Evolutionary conservation across 139 green algal genomes (phyloP), one percentile per base, ranked within the genome.

Genomic region (Coccomyxa sp.): DNA sequence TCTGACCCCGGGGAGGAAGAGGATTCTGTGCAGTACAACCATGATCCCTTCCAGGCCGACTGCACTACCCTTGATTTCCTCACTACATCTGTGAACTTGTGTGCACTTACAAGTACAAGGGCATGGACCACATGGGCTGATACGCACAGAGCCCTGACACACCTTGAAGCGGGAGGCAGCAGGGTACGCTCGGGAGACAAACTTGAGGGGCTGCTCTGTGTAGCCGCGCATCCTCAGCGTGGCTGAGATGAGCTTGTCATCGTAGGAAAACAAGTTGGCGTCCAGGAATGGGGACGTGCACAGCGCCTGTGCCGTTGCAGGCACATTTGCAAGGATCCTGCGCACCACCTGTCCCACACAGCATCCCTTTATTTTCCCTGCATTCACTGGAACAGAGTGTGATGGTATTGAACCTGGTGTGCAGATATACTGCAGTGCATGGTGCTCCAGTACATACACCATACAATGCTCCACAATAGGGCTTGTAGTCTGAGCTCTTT

Each of bases 221-320:
- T 68, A 82, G 13, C 79, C 16, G 10, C 84, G 80, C 3, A 81
- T 80, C 16, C 80, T 45, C 21, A 83, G 38, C 7, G 68, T 25
- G 28, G 80, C 58, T 32, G n/a, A 58, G 3, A 85, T 77, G 17
- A 80, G 76, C 63, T 85, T 87, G 10, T 87, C 84, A 75, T 85
- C 80, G 66, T 81, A 87, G 14, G 76, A 57, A 66, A 87, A 87
- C 13, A 87, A 63, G n/a, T 57, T 59, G 45, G 76, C 63, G 63
- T 87, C 84, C 76, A 87, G 67, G 66, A 77, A 87, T 11, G 84
- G 84, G 27, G 60, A 83, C n/a, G 76, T 51, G 32, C 45, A 81
- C 51, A 85, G 80, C 18, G 60, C 59, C 76, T 87, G 84, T 18
- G 76, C 63, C 13, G 25, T 82, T n/a, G 82, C 38, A 13, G 84